These are phyloP conservation scores for Wickerhamiella qilinensis DNA, from an alignment of 805 yeast genomes.

Conservation along the genomic window DNA sequence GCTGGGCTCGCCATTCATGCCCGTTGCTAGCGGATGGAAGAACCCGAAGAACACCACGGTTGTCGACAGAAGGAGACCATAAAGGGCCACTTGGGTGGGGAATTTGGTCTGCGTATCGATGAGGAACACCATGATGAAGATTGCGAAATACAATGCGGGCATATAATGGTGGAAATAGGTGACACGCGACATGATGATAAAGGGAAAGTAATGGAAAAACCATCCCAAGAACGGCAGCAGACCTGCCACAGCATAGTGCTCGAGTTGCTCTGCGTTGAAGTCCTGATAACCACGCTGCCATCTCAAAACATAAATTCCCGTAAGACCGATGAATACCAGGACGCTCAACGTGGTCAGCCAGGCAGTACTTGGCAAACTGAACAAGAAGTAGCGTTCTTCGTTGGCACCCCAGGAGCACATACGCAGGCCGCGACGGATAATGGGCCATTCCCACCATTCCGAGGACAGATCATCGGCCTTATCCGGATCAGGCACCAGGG, in stretches of 20 bases:
- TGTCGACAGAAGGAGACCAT: constrained; percentile 30
- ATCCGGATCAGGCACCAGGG: constrained; percentile 60
- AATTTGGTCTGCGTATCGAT: constrained; percentile 30
- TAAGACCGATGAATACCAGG: constrained; percentile 25
- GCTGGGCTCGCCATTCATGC: constrained; percentile 47
- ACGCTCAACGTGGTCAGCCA: constrained; percentile 37
- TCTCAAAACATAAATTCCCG: constrained; percentile 26
- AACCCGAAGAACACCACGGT: constrained; percentile 43
- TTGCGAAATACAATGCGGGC: constrained; percentile 90
- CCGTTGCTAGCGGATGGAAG: constrained; percentile 59
- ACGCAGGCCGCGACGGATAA: constrained; percentile 48
- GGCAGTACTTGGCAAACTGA: constrained; percentile 48
- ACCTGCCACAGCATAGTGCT: constrained; percentile 43
- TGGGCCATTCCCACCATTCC: constrained; percentile 75
- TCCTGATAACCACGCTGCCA: constrained; percentile 59
- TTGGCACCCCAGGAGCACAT: constrained; percentile 58
- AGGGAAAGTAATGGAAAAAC: constrained; percentile 79
- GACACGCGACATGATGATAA: constrained; percentile 87
- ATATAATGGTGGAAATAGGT: constrained; percentile 93
- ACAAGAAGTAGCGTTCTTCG: constrained; percentile 42
- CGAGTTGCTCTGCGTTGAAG: constrained; percentile 28
- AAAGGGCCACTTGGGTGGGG: constrained; percentile 23
- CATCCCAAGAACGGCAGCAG: constrained; percentile 79
- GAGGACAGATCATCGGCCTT: constrained; percentile 59
- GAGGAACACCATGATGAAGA: constrained; percentile 52